Base-by-base conservation (phyloP, 345 rosid species). In the Rhodomyrtus tomentosa region DNA sequence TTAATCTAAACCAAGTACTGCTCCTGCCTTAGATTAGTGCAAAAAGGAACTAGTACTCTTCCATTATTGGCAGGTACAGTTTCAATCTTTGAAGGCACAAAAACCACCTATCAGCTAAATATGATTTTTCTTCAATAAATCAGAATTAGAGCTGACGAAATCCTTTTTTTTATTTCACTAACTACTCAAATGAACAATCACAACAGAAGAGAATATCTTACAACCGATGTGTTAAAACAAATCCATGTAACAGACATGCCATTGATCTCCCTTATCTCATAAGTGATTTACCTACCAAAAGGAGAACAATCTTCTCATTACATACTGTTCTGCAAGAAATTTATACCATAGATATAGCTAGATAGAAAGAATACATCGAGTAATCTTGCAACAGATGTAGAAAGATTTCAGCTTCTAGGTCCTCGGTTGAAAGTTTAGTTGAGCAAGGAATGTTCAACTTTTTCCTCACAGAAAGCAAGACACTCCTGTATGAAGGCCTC, bases 361-460 rank as follows among this genome's bases (percentile, higher is more conserved):
- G 50, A 48, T 74, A 42, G 58, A 38, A 48, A 58, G 25, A 76
- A 48, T 89, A 96, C 99, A 98, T 95, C 1, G 92, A 88, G 86
- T 87, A 93, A 49, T 93, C 91, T 85, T 91, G 88, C 82, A 96
- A 84, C 80, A 95, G 92, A 87, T 93, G 93, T 81, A 96, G 98
- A 90, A 96, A 96, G 59, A 94, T 92, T 88, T 96, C 98, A 25
- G 91, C 95, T 92, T 96, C 98, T 20, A 94, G 87, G 87, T 96
- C 98, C 90, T 94, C 94, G 7, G 96, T 92, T 50, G 93, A 87
- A 92, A 95, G 89, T 83, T 93, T 95, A 87, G 87, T 90, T n/a
- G 99, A 93, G 93, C 99, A 96, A 88, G 94, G 89, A 89, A 96
- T 83, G 50, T 81, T 89, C 82, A 96, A 86, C 83, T 92, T 90